phyloP scores from a whole-genome alignment of 1,284 basidiomycete species.

The Ceratobasidium sp. region DNA sequence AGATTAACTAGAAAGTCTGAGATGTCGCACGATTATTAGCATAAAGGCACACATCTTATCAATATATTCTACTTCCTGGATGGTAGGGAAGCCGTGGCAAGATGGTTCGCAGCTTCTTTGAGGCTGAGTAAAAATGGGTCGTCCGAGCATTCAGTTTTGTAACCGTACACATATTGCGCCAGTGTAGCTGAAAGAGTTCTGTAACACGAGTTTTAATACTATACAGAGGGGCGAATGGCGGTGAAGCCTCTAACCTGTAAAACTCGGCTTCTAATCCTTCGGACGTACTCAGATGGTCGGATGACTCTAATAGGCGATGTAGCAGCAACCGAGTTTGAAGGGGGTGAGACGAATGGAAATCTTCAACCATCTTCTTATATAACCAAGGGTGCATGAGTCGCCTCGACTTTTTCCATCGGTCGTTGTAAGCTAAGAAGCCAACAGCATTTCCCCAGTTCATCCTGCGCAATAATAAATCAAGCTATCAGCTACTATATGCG shows the following conservation, averaged over 20 bases:
- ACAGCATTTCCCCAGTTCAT: conserved; percentile 8
- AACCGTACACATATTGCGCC: conserved; percentile 22
- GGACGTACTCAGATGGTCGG: background rate
- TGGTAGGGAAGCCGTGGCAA: conserved; percentile 10
- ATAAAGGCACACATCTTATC: background rate
- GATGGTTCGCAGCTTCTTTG: conserved; percentile 13
- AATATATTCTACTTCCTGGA: conserved; percentile 12
- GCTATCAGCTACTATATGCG: background rate
- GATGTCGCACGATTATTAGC: background rate
- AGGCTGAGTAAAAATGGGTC: conserved; percentile 8
- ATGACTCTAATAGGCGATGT: conserved; percentile 14
- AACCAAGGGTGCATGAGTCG: conserved; percentile 52
- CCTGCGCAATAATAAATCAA: conserved; percentile 4
- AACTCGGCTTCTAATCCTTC: conserved; percentile 1
- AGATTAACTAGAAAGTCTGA: conserved; percentile 47
- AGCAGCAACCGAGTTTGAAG: conserved; percentile 14
- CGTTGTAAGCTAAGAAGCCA: conserved; percentile 34
- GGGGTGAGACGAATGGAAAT: conserved; percentile 49
- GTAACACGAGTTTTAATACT: background rate
- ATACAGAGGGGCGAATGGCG: background rate
- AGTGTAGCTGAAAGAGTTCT: conserved; percentile 23
- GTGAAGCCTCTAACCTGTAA: background rate
- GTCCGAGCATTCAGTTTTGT: conserved; percentile 36
- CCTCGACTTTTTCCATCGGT: conserved; percentile 51
- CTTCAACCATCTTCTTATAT: conserved; percentile 49